Percentiles rank a stretch among this genome's conserved stretches.
These are phyloP conservation scores for Hericium coralloides DNA, from an alignment of 768 basidiomycete species.

Conservation along the genomic window DNA sequence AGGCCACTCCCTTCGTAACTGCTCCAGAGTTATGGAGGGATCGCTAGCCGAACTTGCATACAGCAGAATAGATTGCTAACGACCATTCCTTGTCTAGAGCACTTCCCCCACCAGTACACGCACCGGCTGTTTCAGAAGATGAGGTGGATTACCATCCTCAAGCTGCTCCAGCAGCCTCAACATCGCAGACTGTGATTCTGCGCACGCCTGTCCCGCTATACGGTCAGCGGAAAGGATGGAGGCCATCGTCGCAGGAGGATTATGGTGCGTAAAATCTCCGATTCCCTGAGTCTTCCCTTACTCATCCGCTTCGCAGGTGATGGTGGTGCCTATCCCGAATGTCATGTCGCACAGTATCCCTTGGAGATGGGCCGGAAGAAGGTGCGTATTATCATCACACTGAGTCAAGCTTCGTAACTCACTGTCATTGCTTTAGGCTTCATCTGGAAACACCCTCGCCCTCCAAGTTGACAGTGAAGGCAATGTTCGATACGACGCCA, in stretches of 20 bases:
- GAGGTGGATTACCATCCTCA: constrained; percentile 41
- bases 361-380: constrained; percentile 94
- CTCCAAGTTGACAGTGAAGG: constrained; percentile 96
- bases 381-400: constrained; percentile 32
- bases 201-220: constrained; percentile 68
- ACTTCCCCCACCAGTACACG: constrained; percentile 58
- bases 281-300: constrained; percentile 6
- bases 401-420: not conserved
- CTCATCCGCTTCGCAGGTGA: constrained; percentile 38
- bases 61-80: not conserved
- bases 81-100: constrained; percentile 30
- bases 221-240: constrained; percentile 81
- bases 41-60: constrained; percentile 3
- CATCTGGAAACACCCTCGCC: constrained; percentile 90
- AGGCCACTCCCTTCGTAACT: not conserved
- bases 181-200: constrained; percentile 34
- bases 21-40: not conserved
- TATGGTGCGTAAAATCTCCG: constrained; percentile 48
- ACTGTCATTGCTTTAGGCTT: constrained; percentile 40
- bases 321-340: constrained; percentile 88
- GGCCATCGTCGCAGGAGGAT: constrained; percentile 71
- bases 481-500: constrained; percentile 94
- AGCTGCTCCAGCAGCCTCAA: constrained; percentile 19
- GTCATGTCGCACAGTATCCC: constrained; percentile 96
- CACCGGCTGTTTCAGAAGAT: constrained; percentile 46